Conservation (phyloP, 345 rosid species). For the Eucalyptus victrix region DNA sequence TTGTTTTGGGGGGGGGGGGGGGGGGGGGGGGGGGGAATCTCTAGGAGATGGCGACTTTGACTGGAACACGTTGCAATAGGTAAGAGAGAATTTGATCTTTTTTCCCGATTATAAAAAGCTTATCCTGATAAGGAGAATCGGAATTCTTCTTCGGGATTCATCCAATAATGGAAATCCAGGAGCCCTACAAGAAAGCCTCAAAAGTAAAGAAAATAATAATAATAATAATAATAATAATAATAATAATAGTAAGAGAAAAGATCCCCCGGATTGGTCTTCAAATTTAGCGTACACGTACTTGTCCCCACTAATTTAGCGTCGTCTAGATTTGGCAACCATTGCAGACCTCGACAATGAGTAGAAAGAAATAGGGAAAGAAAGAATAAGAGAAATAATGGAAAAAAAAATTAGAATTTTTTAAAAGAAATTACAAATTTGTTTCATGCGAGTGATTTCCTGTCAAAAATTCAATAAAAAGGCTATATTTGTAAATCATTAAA, state of each 20-base stretch:
- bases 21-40: too few species aligned
- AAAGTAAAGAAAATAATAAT: too few species aligned
- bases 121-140: neutral
- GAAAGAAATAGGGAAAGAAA: neutral
- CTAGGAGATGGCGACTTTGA: neutral
- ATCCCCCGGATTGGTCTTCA: neutral
- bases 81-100: neutral
- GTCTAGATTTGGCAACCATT: neutral
- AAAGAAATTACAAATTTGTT: neutral
- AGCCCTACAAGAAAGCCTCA: neutral
- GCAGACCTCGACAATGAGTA: rapidly evolving
- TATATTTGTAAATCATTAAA: neutral
- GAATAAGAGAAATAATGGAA: neutral
- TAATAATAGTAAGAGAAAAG: neutral
- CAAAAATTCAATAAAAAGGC: neutral
- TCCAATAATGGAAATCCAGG: neutral
- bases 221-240: too few species aligned
- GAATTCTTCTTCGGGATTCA: neutral
- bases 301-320: neutral
- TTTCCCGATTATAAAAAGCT: neutral
- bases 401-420: rapidly evolving
- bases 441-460: rapidly evolving
- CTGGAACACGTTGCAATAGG: neutral
- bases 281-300: neutral
- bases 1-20: too few species aligned